Evolutionary conservation across 2,329 filamentous ascomycete species (phyloP), one percentile per base, ranked within the genome.

Genomic region (Cytospora piceicola): DNA sequence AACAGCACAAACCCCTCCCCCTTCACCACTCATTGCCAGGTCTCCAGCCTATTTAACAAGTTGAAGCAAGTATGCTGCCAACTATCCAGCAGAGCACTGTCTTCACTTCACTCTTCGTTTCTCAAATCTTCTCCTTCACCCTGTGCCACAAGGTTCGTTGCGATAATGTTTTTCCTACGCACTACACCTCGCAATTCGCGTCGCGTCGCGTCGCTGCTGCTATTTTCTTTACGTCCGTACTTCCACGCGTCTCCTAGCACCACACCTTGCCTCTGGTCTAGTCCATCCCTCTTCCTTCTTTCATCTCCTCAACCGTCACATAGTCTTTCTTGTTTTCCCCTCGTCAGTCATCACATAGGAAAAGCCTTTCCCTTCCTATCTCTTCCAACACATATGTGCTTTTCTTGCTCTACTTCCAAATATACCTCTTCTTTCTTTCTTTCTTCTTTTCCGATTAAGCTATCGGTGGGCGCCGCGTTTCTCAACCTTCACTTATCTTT

Each of bases 181-280:
- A 49, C 9, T 2, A 11, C 46, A 24, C 22, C 9, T 24, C n/a
- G 17, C 39, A 15, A 42, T 20, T 42, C 17, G 17, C 1, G 15
- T 42, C 46, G 46, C 46, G n/a, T 49, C 46, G 42, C 42, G 42
- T 24, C 42, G 11, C 46, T 49, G 46, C n/a, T 49, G n/a, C n/a
- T 12, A 9, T 1, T 24, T 49, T 22, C 8, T 22, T 11, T 49
- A 22, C 15, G 8, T n/a, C 7, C 9, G n/a, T 49, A 49, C 46
- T 14, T 24, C 46, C n/a, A 24, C 22, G 46, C 46, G n/a, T 24
- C n/a, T 49, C 5, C 46, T n/a, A 49, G n/a, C 11, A 49, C n/a
- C 11, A 24, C 12, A 49, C 3, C 46, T 12, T 22, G n/a, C 46
- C 22, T 24, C 46, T 22, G n/a, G 14, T 49, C n/a, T 8, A 22